Conservation (phyloP, 1,284 basidiomycete species). For the Stygiomarasmius scandens region DNA sequence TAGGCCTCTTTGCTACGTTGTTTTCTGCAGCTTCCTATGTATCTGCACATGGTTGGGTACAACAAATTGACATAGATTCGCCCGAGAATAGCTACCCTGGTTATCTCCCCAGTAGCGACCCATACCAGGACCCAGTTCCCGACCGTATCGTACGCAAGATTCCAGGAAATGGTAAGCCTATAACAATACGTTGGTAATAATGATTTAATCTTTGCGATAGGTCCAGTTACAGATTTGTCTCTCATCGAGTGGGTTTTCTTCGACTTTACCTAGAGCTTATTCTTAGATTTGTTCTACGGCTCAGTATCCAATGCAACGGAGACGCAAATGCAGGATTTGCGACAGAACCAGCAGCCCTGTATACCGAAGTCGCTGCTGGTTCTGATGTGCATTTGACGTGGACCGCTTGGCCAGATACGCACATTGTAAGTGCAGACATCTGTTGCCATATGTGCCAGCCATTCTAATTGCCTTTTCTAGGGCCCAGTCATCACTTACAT, state of each 20-base stretch:
- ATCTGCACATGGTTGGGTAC: conserved; percentile 31
- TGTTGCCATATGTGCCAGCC: neutral
- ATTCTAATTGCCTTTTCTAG: neutral
- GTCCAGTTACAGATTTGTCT: conserved; percentile 37
- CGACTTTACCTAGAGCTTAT: too few relatives aligned
- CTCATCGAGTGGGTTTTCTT: conserved; percentile 34
- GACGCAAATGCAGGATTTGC: conserved; percentile 39
- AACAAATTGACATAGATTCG: conserved; percentile 26
- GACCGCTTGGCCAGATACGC: conserved; percentile 53
- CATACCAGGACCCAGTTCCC: conserved; percentile 38
- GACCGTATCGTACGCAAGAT: conserved; percentile 49
- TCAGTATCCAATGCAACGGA: conserved; percentile 46
- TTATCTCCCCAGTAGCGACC: conserved; percentile 34
- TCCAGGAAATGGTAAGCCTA: conserved; percentile 42
- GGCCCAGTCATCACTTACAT: conserved; percentile 25
- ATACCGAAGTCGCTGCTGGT: conserved; percentile 47
- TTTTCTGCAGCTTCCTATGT: too few relatives aligned
- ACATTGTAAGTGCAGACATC: conserved; percentile 28
- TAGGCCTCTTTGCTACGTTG: too few relatives aligned
- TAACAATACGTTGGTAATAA: too few relatives aligned
- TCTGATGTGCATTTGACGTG: conserved; percentile 45
- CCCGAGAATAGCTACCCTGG: conserved; percentile 31
- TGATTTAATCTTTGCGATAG: conserved; percentile 21
- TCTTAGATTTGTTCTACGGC: too few relatives aligned
- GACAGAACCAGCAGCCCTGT: conserved; percentile 46